These are phyloP conservation scores for Niveomyces coronatus DNA, from an alignment of 2,329 filamentous ascomycete genomes.

Conservation along the genomic window DNA sequence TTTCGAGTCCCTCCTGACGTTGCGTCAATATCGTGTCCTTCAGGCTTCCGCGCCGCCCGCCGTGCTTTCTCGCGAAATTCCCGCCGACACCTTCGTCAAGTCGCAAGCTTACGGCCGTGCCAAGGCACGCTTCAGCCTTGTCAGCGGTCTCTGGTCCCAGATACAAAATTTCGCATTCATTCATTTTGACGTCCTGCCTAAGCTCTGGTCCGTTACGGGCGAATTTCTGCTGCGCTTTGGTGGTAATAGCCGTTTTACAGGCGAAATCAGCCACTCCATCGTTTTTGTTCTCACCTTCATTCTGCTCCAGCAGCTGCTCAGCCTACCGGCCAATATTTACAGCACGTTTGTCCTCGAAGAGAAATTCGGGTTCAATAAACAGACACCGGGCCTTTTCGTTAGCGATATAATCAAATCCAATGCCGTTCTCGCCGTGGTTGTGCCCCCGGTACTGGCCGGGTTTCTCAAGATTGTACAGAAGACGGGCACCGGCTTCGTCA, in stretches of 20 bases:
- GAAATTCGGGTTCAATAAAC: constrained; percentile 98
- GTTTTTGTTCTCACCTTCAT: constrained; percentile 85
- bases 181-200: constrained; percentile 81
- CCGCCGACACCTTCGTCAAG: constrained; percentile 86
- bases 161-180: constrained; percentile 83
- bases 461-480: constrained; percentile 91
- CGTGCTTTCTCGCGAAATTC: constrained; percentile 79
- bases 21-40: constrained; percentile 83
- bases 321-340: constrained; percentile 77
- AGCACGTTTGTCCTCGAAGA: constrained; percentile 94
- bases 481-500: constrained; percentile 92
- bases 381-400: constrained; percentile 79
- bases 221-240: constrained; percentile 62
- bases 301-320: constrained; percentile 67
- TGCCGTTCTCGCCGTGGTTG: constrained; percentile 66
- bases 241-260: constrained; percentile 68
- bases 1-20: constrained; percentile 79
- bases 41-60: constrained; percentile 71
- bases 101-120: constrained; percentile 92
- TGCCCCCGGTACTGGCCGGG: constrained; percentile 78
- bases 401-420: constrained; percentile 89
- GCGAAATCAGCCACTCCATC: constrained; percentile 89
- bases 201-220: constrained; percentile 79
- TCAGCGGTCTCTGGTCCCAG: constrained; percentile 74
- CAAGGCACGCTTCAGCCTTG: constrained; percentile 81